Evolutionary conservation across 2,329 filamentous ascomycete species (phyloP).

Genomic region (Penicillium nordicum): DNA sequence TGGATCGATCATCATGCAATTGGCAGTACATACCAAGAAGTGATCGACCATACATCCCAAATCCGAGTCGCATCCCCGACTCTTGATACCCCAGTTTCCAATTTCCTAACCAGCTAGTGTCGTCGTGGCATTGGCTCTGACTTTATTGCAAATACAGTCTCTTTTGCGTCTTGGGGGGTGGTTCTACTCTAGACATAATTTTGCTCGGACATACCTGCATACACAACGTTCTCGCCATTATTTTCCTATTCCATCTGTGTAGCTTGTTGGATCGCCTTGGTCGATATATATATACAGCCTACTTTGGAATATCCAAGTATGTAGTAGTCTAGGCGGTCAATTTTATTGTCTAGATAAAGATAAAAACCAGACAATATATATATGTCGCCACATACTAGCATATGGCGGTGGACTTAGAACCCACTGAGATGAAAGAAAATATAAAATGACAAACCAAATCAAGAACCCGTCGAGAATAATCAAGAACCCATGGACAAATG

Average conservation of each 20-base stretch:
- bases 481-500: not conserved
- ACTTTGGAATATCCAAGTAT: no score
- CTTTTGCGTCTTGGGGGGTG: constrained; percentile 3
- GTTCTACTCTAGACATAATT: constrained; percentile 1
- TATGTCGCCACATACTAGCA: not conserved
- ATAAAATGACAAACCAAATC: not conserved
- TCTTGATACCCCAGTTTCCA: constrained; percentile 31
- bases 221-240: not conserved
- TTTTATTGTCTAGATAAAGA: not conserved
- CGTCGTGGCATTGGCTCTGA: constrained; percentile 3
- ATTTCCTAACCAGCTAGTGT: constrained; percentile 6
- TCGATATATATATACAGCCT: no score
- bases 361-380: not conserved
- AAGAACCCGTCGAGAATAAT: not conserved
- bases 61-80: constrained; percentile 20
- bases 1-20: constrained; percentile 3
- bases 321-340: no score
- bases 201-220: constrained; percentile 3
- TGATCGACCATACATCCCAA: constrained; percentile 13
- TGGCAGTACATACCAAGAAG: constrained; percentile 3
- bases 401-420: not conserved
- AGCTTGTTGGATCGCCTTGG: not conserved
- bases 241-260: not conserved
- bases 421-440: not conserved
- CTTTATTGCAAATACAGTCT: constrained; percentile 11